Evolutionary conservation across 768 basidiomycete species (phyloP), one percentile per base, ranked within the genome.

Genomic region (Pisolithus albus): DNA sequence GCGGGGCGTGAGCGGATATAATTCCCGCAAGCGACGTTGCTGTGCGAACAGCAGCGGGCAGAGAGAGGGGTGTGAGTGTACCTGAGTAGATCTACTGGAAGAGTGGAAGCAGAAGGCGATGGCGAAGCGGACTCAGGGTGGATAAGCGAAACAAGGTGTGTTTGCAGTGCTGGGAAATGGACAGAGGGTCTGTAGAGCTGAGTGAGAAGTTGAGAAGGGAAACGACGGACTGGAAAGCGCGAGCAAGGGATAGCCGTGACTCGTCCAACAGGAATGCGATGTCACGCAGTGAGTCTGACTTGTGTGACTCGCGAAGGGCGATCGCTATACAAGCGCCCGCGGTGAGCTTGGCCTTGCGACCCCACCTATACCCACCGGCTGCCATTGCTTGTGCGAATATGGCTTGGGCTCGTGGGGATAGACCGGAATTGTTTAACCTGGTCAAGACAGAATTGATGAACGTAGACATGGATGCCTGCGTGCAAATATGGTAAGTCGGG

Each of bases 241-340:
- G 81, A 4, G 80, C 73, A 43, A 89, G 70, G 37, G 76, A 66
- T 32, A 72, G 53, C 16, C 72, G 63, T 21, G 79, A 70, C 48
- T 82, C 79, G 46, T 80, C 75, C 28, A 88, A 72, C 23, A 87
- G 68, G 57, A 77, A 80, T 4, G 88, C 83, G 54, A 92, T 80
- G 55, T 88, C 81, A 48, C 73, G 74, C 44, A 90, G 71, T 11
- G 79, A 78, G 62, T 86, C 84, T 26, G 84, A 80, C 51, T 79
- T 82, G 59, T 74, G 80, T 52, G 77, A 74, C 70, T 90, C 84
- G 46, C 88, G 83, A 40, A 90, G 71, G 5, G 86, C 82, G 50
- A 90, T 75, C 23, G 81, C 76, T 24, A 90, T 70, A 43, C 82
- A 79, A 2, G 83, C 86, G 11, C 81, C 90, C 0, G 85, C 84